Evolutionary conservation across 2,329 filamentous ascomycete species (phyloP), one percentile per base, ranked within the genome.

Genomic region (Xylariales sp.): DNA sequence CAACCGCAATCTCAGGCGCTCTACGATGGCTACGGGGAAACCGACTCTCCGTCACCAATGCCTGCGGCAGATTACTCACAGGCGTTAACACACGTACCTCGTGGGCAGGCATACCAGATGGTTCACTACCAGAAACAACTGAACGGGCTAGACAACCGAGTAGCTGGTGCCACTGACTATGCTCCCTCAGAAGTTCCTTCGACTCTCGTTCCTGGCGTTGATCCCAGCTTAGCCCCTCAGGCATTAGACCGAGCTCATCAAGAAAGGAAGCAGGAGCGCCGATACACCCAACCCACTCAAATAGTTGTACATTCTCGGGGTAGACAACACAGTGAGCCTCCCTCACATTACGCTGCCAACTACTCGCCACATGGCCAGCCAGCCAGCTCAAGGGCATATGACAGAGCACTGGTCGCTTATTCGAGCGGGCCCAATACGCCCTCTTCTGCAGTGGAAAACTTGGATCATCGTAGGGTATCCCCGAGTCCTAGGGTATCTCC

Each of bases 151-250:
- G 81, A 83, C 6, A 77, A 79, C 3, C 76, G 66, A 48, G 71
- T 74, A 36, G 78, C 79, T 5, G 75, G 68, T 41, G 72, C 79
- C 14, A 73, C 75, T 30, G 76, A 76, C 48, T 85, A 86, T 73
- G 79, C 76, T 3, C 70, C 85, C 23, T 83, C 85, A 1, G 75
- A 82, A 3, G 80, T 89, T 1, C 89, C 89, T 4, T 76, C 86
- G 1, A 87, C 87, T 3, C 79, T 91, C 28, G 84, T 90, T 7
- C 86, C 88, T n/a, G 88, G 88, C 3, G 81, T 89, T 32, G 88
- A 90, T 68, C 86, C 86, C 3, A 77, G 75, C 18, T 78, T 89
- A 43, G 83, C 86, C 0, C 83, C 85, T 62, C 87, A 90, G 72
- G 81, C 89, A n/a, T 81, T 85, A 1, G 85, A 88, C 61, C 82